These are phyloP conservation scores for Kockiozyma suomiensis DNA, from an alignment of 805 yeast genomes.

Conservation along the genomic window DNA sequence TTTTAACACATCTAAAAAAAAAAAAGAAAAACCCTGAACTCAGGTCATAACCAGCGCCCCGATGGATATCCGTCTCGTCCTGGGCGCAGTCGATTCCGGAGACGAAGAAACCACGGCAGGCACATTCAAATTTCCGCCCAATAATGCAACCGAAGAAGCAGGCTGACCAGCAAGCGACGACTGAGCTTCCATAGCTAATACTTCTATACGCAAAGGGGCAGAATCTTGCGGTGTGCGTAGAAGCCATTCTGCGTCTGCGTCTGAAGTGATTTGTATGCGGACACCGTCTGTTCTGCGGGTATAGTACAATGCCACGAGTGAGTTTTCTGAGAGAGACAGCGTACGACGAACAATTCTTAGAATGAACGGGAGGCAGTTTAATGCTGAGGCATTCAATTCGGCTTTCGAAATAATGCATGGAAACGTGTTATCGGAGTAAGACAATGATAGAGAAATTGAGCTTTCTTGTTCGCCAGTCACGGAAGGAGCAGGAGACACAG, in stretches of 20 bases:
- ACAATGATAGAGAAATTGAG: background rate
- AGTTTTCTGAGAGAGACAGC: constrained; percentile 13
- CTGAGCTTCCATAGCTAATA: constrained; percentile 13
- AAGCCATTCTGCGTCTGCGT: constrained; percentile 18
- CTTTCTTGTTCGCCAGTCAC: background rate
- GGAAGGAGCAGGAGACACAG: background rate
- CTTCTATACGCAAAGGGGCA: constrained; percentile 11
- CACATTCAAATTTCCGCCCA: background rate
- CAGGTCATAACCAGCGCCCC: constrained; percentile 19
- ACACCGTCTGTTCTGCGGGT: constrained; percentile 1
- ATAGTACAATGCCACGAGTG: constrained; percentile 21
- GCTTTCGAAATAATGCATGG: constrained; percentile 10
- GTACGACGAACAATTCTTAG: constrained; percentile 18
- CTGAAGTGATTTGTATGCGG: constrained; percentile 20
- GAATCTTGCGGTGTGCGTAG: background rate
- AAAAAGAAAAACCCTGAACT: background rate
- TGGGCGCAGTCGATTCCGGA: background rate
- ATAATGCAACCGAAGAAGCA: background rate
- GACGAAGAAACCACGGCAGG: constrained; percentile 9
- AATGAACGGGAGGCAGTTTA: constrained; percentile 17
- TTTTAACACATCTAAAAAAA: background rate
- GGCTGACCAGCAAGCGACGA: background rate
- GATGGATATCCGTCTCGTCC: constrained; percentile 15
- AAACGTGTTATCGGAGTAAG: background rate
- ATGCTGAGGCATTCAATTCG: constrained; percentile 2